phyloP scores from a whole-genome alignment of 2,329 filamentous ascomycete species.

The Aspergillus sojae region DNA sequence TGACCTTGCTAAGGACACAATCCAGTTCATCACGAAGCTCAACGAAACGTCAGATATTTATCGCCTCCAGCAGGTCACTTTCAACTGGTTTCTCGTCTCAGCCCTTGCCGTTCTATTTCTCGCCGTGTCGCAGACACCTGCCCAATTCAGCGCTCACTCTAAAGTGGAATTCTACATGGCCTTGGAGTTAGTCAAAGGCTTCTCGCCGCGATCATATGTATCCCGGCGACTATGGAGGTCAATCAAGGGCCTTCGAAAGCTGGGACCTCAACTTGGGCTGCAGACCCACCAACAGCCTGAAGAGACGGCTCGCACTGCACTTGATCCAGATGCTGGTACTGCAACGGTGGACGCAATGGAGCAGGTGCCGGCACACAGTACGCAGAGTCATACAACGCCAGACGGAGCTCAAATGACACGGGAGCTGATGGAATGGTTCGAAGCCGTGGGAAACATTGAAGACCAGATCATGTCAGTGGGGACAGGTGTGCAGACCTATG shows the following conservation, averaged over 20 bases:
- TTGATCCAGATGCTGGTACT: not conserved
- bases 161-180: conserved; percentile 68
- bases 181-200: conserved; percentile 63
- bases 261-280: conserved; percentile 62
- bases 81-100: conserved; percentile 68
- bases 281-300: conserved; percentile 31
- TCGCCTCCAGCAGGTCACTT: conserved; percentile 62
- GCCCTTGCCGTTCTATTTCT: conserved; percentile 65
- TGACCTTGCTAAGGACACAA: conserved; percentile 65
- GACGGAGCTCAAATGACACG: conserved; percentile 61
- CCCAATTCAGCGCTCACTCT: conserved; percentile 58
- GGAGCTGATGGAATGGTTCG: conserved; percentile 64
- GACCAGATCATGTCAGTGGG: conserved; percentile 38
- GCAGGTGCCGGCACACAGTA: conserved; percentile 46
- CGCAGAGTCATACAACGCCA: conserved; percentile 41
- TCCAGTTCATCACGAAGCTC: conserved; percentile 61
- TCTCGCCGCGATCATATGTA: conserved; percentile 63
- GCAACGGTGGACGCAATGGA: not conserved
- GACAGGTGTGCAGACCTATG: conserved; percentile 28
- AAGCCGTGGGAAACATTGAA: conserved; percentile 60
- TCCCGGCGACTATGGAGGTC: conserved; percentile 65
- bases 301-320: not conserved
- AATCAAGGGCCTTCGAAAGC: conserved; percentile 61
- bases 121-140: conserved; percentile 64
- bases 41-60: conserved; percentile 66